Evolutionary conservation across 345 rosid species (phyloP).

Genomic region (Limnanthes douglasii): DNA sequence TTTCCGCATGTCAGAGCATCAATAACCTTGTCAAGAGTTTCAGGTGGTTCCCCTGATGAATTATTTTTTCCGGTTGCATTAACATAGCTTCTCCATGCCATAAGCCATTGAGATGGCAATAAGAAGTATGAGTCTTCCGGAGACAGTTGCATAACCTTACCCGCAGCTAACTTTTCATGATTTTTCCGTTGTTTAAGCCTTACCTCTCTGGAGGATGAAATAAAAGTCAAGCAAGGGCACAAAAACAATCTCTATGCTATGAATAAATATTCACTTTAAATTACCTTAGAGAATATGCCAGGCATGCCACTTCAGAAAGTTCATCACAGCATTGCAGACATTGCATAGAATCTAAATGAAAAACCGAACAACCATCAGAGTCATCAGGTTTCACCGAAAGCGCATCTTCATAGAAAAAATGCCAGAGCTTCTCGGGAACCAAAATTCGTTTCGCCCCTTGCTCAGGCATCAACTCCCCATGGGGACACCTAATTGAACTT

Average conservation of each 20-base stretch:
- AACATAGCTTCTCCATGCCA: slow-evolving; percentile 72
- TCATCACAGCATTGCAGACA: slow-evolving; percentile 62
- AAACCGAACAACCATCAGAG: slow-evolving; percentile 31
- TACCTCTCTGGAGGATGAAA: slow-evolving; percentile 45
- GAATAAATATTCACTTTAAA: slow-evolving; percentile 11
- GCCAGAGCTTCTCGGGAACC: slow-evolving; percentile 85
- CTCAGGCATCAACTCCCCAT: slow-evolving; percentile 77
- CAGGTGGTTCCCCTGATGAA: slow-evolving; percentile 53
- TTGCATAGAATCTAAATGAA: slow-evolving; percentile 40
- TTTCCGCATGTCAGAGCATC: slow-evolving; percentile 58
- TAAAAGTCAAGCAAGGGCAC: slow-evolving; percentile 12
- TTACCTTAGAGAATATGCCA: slow-evolving; percentile 78
- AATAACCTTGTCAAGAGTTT: slow-evolving; percentile 42
- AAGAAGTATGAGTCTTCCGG: slow-evolving; percentile 49
- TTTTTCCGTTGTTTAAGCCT: slow-evolving; percentile 75
- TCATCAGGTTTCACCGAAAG: slow-evolving; percentile 47
- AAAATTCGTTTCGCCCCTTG: slow-evolving; percentile 79
- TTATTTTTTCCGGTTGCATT: slow-evolving; percentile 52
- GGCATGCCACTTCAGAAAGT: slow-evolving; percentile 80
- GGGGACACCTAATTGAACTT: slow-evolving; percentile 54
- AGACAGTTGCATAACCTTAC: slow-evolving; percentile 43
- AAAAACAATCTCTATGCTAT: slow-evolving; percentile 3
- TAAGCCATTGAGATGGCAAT: slow-evolving; percentile 74
- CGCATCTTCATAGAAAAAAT: slow-evolving; percentile 73
- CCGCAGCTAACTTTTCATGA: slow-evolving; percentile 74